Conservation (phyloP, 2,329 filamentous ascomycete species). For the Colletotrichum sp. region DNA sequence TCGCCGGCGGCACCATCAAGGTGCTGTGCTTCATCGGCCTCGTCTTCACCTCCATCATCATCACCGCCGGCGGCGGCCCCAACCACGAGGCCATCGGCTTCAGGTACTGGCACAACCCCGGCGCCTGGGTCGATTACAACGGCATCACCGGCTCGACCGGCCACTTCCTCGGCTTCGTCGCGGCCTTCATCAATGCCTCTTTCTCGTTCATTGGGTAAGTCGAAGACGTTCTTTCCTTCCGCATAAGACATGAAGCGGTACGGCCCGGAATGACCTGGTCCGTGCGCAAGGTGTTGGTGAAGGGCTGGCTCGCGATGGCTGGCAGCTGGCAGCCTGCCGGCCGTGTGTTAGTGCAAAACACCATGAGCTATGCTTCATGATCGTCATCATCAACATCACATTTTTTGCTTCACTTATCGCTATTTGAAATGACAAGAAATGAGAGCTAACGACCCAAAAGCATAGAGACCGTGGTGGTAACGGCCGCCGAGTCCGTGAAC, state of each 20-base stretch:
- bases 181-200: conserved; percentile 57
- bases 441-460: conserved; percentile 22
- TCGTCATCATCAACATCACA: background rate
- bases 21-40: conserved; percentile 56
- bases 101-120: conserved; percentile 45
- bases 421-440: background rate
- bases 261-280: too few relatives aligned
- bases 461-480: conserved; percentile 45
- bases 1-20: conserved; percentile 46
- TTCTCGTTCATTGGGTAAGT: conserved; percentile 20
- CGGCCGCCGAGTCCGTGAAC: conserved; percentile 47
- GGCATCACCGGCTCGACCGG: conserved; percentile 51
- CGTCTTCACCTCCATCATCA: conserved; percentile 47
- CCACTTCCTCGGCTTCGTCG: conserved; percentile 60
- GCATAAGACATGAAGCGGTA: background rate
- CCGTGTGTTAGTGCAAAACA: background rate
- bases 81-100: conserved; percentile 45
- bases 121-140: conserved; percentile 53
- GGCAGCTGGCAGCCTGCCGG: too few relatives aligned
- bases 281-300: background rate
- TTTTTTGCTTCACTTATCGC: background rate
- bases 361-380: background rate
- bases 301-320: too few relatives aligned
- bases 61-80: conserved; percentile 54
- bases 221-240: background rate